Percentiles rank a stretch among this genome's conserved stretches.
These are phyloP conservation scores for Rhytidhysteron rufulum DNA, from an alignment of 2,329 filamentous ascomycete species.

Conservation along the genomic window DNA sequence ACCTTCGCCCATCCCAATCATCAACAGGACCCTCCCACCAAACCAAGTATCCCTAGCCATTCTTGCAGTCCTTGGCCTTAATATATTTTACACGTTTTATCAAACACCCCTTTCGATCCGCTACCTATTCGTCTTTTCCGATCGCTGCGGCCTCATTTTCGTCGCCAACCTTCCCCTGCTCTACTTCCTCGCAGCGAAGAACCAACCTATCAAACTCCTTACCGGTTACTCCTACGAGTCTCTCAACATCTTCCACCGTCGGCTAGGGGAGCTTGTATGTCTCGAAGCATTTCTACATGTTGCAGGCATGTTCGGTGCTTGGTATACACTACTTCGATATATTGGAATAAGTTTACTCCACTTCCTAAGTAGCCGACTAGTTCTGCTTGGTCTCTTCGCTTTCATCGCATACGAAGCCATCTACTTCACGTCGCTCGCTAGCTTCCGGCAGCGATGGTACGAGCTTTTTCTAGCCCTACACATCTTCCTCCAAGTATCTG, in stretches of 20 bases:
- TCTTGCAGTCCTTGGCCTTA: constrained; percentile 50
- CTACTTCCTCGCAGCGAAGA: constrained; percentile 64
- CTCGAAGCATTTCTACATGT: constrained; percentile 57
- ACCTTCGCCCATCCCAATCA: constrained; percentile 52
- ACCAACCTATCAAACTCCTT: constrained; percentile 58
- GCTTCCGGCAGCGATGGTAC: constrained; percentile 59
- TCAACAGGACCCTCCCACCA: constrained; percentile 55
- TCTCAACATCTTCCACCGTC: constrained; percentile 62
- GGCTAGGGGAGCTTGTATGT: constrained; percentile 60
- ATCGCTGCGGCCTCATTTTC: constrained; percentile 54
- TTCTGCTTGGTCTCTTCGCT: constrained; percentile 53
- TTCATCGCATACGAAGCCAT: constrained; percentile 59
- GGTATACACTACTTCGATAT: constrained; percentile 50
- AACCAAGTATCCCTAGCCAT: constrained; percentile 55
- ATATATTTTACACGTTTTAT: constrained; percentile 57
- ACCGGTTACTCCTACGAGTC: constrained; percentile 65
- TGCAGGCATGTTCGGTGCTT: constrained; percentile 52
- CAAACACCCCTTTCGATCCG: constrained; percentile 45
- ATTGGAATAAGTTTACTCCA: constrained; percentile 47
- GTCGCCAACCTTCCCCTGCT: constrained; percentile 51
- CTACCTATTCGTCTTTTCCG: constrained; percentile 56
- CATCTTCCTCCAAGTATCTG: constrained; percentile 54
- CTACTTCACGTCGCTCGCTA: constrained; percentile 58
- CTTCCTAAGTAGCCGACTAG: constrained; percentile 51
- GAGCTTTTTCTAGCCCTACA: constrained; percentile 60